phyloP scores from a whole-genome alignment of 1,284 basidiomycete species.

The Tilletia caries region DNA sequence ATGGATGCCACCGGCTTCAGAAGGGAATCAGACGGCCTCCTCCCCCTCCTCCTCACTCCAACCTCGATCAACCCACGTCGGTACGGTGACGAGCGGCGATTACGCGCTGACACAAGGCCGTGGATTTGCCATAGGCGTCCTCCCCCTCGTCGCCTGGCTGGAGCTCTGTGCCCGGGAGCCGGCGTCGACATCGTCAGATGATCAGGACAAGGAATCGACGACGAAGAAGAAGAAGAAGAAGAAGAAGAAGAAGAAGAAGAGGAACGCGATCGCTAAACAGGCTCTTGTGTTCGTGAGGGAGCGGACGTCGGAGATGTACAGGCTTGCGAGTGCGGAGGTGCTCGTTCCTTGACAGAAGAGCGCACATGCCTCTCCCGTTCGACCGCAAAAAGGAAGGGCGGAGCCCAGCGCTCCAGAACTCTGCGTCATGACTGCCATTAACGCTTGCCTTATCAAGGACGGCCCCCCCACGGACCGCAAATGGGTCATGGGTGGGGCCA shows the following conservation, averaged over 20 bases:
- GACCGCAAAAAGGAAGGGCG: no score
- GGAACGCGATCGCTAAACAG: neutral
- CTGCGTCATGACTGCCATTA: no score
- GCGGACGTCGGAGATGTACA: slow-evolving; percentile 10
- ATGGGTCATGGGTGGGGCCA: no score
- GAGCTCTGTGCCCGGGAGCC: slow-evolving; percentile 17
- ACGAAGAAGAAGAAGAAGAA: neutral
- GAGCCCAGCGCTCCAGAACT: no score
- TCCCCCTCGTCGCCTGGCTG: slow-evolving; percentile 24
- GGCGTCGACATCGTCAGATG: no score
- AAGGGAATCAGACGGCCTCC: no score
- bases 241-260: neutral
- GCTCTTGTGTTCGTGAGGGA: neutral
- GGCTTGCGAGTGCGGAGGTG: neutral
- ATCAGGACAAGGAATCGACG: neutral
- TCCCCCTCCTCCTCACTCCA: neutral
- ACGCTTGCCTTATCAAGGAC: no score
- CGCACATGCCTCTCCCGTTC: no score
- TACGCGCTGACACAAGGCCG: slow-evolving; percentile 36
- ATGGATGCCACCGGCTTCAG: neutral
- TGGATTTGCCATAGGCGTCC: slow-evolving; percentile 22
- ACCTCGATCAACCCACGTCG: slow-evolving; percentile 17
- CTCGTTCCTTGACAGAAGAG: neutral
- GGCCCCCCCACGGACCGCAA: no score
- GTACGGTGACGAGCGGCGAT: slow-evolving; percentile 38